A percentile compares a stretch with the other conserved stretches of the same genome.
Conservation (phyloP, 2,329 filamentous ascomycete genomes). For the Diaporthe vaccinii region DNA sequence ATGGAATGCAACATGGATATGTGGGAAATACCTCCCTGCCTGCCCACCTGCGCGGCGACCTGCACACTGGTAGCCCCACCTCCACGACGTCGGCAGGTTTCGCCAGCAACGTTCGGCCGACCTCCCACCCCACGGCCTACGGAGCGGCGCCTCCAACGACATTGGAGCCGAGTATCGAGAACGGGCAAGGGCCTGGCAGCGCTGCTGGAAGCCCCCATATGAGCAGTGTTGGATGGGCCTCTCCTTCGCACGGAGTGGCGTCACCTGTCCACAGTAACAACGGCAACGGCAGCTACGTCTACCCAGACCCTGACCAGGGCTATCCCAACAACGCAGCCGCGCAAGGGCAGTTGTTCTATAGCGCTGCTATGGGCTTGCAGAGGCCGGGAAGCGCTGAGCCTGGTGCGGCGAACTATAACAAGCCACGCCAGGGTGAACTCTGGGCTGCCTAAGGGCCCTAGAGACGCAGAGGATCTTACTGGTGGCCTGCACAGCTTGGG, state of each 20-base stretch:
- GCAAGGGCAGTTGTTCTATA: slow-evolving; percentile 78
- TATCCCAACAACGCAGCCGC: slow-evolving; percentile 69
- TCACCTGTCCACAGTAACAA: slow-evolving; percentile 75
- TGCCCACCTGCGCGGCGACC: slow-evolving; percentile 83
- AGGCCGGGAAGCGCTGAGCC: slow-evolving; percentile 82
- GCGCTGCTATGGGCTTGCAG: slow-evolving; percentile 72
- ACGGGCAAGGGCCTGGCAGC: slow-evolving; percentile 77
- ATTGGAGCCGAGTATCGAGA: slow-evolving; percentile 87
- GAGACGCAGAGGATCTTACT: neutral
- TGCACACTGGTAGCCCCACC: slow-evolving; percentile 78
- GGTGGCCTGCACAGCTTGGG: neutral
- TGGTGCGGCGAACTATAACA: slow-evolving; percentile 68
- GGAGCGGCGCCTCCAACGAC: slow-evolving; percentile 79
- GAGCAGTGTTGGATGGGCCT: slow-evolving; percentile 85
- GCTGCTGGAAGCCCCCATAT: slow-evolving; percentile 90
- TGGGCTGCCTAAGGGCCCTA: slow-evolving; percentile 55
- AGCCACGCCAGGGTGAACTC: slow-evolving; percentile 67
- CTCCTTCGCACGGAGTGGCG: slow-evolving; percentile 77
- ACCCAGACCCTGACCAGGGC: slow-evolving; percentile 82
- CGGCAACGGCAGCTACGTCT: slow-evolving; percentile 75
- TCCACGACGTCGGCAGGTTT: slow-evolving; percentile 76
- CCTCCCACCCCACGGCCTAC: slow-evolving; percentile 87
- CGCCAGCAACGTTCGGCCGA: slow-evolving; percentile 73
- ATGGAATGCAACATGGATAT: slow-evolving; percentile 79
- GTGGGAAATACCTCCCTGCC: slow-evolving; percentile 85